phyloP scores from a whole-genome alignment of 805 yeast genomes.

The Ogataea trehalophila region DNA sequence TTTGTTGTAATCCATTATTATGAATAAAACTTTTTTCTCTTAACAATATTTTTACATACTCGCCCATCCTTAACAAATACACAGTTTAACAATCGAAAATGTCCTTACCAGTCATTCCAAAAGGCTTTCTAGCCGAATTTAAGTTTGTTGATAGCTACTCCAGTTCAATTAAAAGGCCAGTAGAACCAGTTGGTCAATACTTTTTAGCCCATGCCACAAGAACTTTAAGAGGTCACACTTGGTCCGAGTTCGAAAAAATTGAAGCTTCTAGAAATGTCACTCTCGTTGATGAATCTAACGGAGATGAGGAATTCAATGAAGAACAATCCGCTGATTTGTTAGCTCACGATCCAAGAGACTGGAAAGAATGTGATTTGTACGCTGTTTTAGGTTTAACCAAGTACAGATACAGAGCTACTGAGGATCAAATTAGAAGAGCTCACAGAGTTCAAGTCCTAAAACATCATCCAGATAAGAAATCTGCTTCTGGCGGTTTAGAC shows the following conservation, averaged over 20 bases:
- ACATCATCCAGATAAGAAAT: constrained; percentile 98
- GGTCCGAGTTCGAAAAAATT: constrained; percentile 94
- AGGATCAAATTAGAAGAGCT: constrained; percentile 90
- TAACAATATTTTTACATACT: too few relatives aligned
- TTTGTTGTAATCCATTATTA: too few relatives aligned
- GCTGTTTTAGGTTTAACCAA: constrained; percentile 93
- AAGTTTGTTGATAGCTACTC: constrained; percentile 47
- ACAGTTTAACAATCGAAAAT: constrained; percentile 13
- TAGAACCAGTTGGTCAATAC: constrained; percentile 95
- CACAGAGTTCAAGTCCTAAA: constrained; percentile 94
- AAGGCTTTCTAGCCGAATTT: constrained; percentile 44
- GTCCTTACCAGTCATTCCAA: constrained; percentile 51
- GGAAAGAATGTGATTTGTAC: constrained; percentile 95
- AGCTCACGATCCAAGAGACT: constrained; percentile 92
- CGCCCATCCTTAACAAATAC: too few relatives aligned
- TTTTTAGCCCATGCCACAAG: constrained; percentile 96
- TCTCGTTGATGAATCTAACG: constrained; percentile 55
- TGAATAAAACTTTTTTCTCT: too few relatives aligned
- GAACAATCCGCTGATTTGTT: constrained; percentile 67
- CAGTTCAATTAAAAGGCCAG: constrained; percentile 67
- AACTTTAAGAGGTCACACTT: constrained; percentile 92
- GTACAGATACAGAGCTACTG: constrained; percentile 86
- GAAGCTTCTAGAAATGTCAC: constrained; percentile 87
- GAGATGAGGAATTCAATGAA: constrained; percentile 69
- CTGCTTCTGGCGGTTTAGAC: constrained; percentile 81